Evolutionary conservation across 371 early-diverging fungal species (phyloP), one percentile per base, ranked within the genome.

Genomic region (Mycotypha africana): DNA sequence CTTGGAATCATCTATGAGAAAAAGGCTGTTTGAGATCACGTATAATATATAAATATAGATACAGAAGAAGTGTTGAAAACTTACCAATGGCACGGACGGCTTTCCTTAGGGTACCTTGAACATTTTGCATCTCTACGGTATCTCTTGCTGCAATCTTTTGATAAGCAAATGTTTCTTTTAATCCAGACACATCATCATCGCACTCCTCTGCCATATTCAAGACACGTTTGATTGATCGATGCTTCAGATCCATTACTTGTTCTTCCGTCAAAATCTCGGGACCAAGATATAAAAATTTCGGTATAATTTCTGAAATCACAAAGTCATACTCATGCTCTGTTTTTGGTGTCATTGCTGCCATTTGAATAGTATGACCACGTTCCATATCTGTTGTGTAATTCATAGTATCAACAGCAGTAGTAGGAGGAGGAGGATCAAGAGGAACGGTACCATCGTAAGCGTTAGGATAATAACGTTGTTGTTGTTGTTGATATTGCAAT

Each of bases 151-250:
- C 70, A n/a, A 82, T 59, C 40, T 82, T 82, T 36, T 60, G 58
- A 32, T 82, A 82, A 11, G 34, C 23, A 38, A 70, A 65, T 2
- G 30, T 33, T 19, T 65, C 51, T 30, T 67, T 65, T 19, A 74
- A 49, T 10, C 74, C 70, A 30, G 74, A 67, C 2, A 82, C 62
- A 55, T 69, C 68, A 40, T 82, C 83, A n/a, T 78, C 69, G 47
- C 81, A 80, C 50, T 82, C 81, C 38, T 71, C 74, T 11, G 83
- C 83, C 81, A 82, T 76, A 49, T 82, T 82, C 15, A 82, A 45
- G 23, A 81, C 65, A 11, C 79, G 58, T 38, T 54, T 62, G 28
- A 81, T 76, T 0, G 66, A 67, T 30, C 70, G 49, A 6, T 60
- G 36, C 10, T 61, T 51, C 23, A 81, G 49, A 26, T 58, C 62